Evolutionary conservation across 2,329 filamentous ascomycete genomes (phyloP), one percentile per base, ranked within the genome.

Genomic region (Plenodomus biglobosus): DNA sequence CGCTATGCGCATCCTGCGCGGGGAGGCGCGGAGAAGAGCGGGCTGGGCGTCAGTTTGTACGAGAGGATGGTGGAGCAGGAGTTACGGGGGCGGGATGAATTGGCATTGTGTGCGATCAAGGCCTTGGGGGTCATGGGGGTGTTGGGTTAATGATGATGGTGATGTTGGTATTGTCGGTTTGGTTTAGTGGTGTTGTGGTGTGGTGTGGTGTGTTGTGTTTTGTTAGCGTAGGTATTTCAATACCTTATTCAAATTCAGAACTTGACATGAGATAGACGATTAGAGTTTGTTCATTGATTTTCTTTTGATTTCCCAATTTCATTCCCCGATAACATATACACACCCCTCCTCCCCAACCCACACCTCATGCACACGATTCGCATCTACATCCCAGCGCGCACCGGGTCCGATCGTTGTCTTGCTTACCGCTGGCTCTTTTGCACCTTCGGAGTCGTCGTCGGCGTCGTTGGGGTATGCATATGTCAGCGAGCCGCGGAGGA

Each of bases 341-440:
- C 86, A 89, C 0, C 86, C 86, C 50, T 80, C 73, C 1, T 69
- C 58, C 1, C 86, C 85, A 39, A 88, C 78, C 82, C 85, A 88
- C 1, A 89, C 86, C 71, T 89, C 85, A 58, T 90, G 86, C 11
- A 80, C 66, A 48, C 79, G 76, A 7, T 78, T 77, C 1, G 85
- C 83, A 22, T 85, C 84, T 3, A 90, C 84, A 62, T 89, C 85
- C 32, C 88, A 73, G 34, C 85, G 75, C 35, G 80, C 80, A 1
- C 86, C 86, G 1, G 78, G 76, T 0, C 79, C 76, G 52, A 83
- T 84, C 0, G 80, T 84, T 48, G n/a, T n/a, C n/a, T n/a, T n/a
- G n/a, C n/a, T n/a, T n/a, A n/a, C n/a, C n/a, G n/a, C n/a, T 79
- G 78, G 69, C 83, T 87, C 54, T 73, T 75, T 0, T 79, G 74